Evolutionary conservation across 208 protist species (phyloP).

Genomic region (Leishmania arabica): DNA sequence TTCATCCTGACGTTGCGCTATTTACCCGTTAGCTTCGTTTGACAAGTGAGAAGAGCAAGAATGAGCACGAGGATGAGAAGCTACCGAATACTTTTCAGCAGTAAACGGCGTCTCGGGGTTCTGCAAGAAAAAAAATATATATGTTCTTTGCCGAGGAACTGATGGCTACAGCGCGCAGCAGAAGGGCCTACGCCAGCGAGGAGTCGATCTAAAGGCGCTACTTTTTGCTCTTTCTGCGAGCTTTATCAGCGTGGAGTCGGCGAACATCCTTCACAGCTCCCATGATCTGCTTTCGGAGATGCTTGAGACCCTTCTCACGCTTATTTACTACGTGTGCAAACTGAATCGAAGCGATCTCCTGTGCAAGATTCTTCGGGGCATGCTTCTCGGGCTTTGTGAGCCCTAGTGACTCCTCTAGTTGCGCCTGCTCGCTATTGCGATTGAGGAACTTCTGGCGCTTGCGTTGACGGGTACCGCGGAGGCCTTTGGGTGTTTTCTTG

Average conservation of each 20-base stretch:
- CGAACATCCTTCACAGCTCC: conserved; percentile 69
- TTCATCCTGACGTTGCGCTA: not conserved
- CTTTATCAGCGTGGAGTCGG: conserved; percentile 51
- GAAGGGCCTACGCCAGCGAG: not conserved
- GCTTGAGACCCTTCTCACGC: conserved; percentile 71
- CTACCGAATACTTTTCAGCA: not conserved
- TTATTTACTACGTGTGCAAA: conserved; percentile 80
- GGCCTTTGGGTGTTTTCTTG: conserved; percentile 81
- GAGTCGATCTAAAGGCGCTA: not conserved
- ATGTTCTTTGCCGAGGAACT: not conserved
- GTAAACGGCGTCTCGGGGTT: not conserved
- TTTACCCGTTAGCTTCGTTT: not conserved
- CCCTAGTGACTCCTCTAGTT: conserved; percentile 77
- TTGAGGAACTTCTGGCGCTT: conserved; percentile 60
- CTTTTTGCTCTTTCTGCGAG: conserved; percentile 28
- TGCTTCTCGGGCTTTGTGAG: conserved; percentile 34
- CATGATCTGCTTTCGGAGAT: conserved; percentile 79
- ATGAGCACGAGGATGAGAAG: not conserved
- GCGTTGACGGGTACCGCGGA: conserved; percentile 67
- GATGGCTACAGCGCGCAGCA: not conserved
- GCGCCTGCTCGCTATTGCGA: conserved; percentile 43
- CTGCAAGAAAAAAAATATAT: not conserved
- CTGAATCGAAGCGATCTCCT: conserved; percentile 79
- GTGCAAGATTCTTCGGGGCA: conserved; percentile 58
- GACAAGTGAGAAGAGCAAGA: not conserved